Base-by-base conservation (phyloP, 495 filamentous ascomycete species). In the Aspergillus asperescens region DNA sequence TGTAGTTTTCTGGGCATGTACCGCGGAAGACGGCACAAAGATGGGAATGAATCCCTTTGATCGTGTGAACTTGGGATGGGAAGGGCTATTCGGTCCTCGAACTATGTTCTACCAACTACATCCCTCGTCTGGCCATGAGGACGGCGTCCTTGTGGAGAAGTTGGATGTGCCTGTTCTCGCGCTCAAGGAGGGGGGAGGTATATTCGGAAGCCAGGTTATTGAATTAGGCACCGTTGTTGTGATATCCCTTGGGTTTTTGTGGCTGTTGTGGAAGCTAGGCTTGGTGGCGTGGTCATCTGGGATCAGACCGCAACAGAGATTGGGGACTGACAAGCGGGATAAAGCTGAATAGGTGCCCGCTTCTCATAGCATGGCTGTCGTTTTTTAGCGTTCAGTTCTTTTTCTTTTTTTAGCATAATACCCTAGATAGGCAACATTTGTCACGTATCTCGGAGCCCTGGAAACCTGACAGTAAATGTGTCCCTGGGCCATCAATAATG, bases 1-100 rank as follows among this genome's bases (percentile, higher is more conserved):
- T 4, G 79, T 83, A 2, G 79, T 96, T 1, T 97, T 98, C 74
- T 97, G 92, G 92, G 93, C 90, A 1, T 98, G 93, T 63, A 75
- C 77, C 2, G 79, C 81, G 19, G 82, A 88, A 32, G 86, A 88
- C 37, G 87, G 79, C 20, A 80, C 77, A 1, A 83, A 87, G 67
- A 87, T 95, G 75, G 67, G 77, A 0, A 81, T 74, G 4, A 96
- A 84, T 61, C 93, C 93, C 1, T 98, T 98, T 64, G 93, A 96
- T 66, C 74, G 87, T 15, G 74, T 74, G 22, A 82, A 88, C 64
- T 66, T 98, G 18, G 93, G 92, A 15, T 97, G 91, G 70, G 93
- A 97, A 48, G 84, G 79, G 1, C 64, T 94, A 20, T 96, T 98
- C 64, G 84, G 81, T 4, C 79, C 83, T 16, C 74, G 80, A 40